Evolutionary conservation across 352 stramenopile genomes (phyloP), one percentile per base, ranked within the genome.

Genomic region (Globisporangium uncinulatum): DNA sequence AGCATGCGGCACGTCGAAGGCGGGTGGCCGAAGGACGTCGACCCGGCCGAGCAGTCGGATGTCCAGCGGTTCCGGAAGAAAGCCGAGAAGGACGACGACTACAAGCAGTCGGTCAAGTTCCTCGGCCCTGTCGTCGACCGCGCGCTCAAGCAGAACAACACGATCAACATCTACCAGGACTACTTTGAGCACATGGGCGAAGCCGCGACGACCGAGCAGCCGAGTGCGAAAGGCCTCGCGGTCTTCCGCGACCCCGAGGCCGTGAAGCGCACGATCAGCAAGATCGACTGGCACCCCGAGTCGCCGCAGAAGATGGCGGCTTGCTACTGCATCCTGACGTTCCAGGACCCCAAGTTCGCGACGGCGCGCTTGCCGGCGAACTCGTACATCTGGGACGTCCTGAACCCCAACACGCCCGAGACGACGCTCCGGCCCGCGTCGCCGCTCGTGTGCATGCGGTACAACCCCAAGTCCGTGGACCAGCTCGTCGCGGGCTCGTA

Each of bases 101-200:
- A 97, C 72, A 97, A 98, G 64, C 84, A 92, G 63, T 86, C 94
- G 6, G 88, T 98, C 61, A 98, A 98, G 68, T 77, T 59, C 50
- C 79, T 99, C 5, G 93, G 94, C 1, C 92, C 92, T 0, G 77
- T 98, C 57, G 89, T 97, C 20, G 89, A 97, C 44, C 76, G 86
- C 14, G 95, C 91, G 53, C 94, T 98, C 76, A 97, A 97, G 69
- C 95, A 99, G 68, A 98, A 98, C 72, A 98, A 98, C 72, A 98
- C 95, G 9, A 97, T 99, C 54, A 96, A 99, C 74, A 98, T 99
- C 52, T 99, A 99, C 66, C 88, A 99, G 68, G 89, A 97, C 65
- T 98, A 98, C 70, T 98, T 98, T 71, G 79, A 88, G 51, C 74
- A 96, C 67, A 86, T 97, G 71, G 84, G 87, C 36, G 87, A 97